Evolutionary conservation across 176 grass and related monocot genomes (phyloP).

Genomic region (Lolium multiflorum): DNA sequence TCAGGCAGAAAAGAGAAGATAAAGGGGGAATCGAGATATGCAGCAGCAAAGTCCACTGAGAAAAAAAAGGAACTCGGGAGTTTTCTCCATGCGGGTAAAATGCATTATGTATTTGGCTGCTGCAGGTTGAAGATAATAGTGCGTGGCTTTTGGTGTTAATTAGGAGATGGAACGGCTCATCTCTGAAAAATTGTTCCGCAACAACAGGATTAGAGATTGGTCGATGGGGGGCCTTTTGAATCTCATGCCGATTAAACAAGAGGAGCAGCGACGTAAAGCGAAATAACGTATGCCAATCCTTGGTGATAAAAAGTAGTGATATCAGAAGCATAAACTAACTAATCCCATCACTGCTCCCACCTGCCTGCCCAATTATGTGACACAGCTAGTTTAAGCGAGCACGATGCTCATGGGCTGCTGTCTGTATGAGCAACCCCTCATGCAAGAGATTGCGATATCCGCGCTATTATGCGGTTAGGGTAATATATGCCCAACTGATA

Average conservation of each 20-base stretch:
- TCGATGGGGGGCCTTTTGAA: conserved; percentile 38
- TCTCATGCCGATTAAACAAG: conserved; percentile 45
- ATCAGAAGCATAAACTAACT: conserved; percentile 34
- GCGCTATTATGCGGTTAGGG: neutral
- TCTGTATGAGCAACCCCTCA: neutral
- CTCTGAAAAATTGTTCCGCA: conserved; percentile 24
- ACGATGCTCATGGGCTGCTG: conserved; percentile 28
- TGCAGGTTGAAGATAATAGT: conserved; percentile 46
- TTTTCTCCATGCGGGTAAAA: conserved; percentile 46
- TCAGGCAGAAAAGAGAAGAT: conserved; percentile 16
- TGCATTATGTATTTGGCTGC: conserved; percentile 17
- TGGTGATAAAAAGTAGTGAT: neutral
- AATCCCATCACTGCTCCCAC: conserved; percentile 42
- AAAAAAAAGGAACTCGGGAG: conserved; percentile 20
- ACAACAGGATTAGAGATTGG: conserved; percentile 36
- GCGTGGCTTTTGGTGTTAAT: conserved; percentile 43
- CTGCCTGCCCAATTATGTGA: conserved; percentile 42
- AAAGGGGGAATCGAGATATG: conserved; percentile 30
- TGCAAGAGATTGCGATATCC: neutral
- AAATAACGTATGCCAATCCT: conserved; percentile 17
- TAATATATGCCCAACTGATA: neutral
- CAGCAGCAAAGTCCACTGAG: conserved; percentile 57
- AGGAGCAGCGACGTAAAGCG: conserved; percentile 21
- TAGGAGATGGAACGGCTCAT: conserved; percentile 55
- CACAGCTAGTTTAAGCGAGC: conserved; percentile 18